Percentiles rank a stretch among this genome's conserved stretches.
Conservation (phyloP, 1,139 yeast species). For the Magnusiomyces ingens region DNA sequence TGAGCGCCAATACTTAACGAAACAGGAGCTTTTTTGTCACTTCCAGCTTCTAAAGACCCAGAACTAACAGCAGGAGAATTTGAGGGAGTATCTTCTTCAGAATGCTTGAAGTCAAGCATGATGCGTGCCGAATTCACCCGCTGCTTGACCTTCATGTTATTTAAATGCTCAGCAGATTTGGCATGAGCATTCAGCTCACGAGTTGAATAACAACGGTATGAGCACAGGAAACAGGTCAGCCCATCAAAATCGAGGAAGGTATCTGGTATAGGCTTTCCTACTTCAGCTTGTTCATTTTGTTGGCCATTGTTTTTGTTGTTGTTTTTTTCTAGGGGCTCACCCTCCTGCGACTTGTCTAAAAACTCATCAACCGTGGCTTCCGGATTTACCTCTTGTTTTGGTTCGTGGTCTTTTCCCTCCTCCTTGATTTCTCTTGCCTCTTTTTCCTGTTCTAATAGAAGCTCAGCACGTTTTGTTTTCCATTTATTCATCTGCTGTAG, state of each 20-base stretch:
- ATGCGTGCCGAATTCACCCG: background rate
- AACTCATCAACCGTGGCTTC: background rate
- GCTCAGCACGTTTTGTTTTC: constrained; percentile 5
- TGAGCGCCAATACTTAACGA: background rate
- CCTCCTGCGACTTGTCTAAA: no score
- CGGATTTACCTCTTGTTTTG: background rate
- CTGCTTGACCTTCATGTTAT: background rate
- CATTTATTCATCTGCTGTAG: constrained; percentile 7
- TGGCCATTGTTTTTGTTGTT: no score
- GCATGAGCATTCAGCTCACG: background rate
- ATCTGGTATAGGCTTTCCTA: no score
- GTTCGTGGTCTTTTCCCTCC: background rate
- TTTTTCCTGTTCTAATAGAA: constrained; percentile 3
- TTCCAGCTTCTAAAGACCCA: background rate
- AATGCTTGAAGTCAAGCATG: background rate
- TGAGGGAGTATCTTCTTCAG: background rate
- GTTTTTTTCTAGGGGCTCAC: no score
- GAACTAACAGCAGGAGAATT: background rate
- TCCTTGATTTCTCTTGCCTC: background rate
- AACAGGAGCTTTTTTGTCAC: background rate
- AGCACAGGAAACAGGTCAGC: no score
- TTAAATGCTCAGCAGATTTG: background rate
- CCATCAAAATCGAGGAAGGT: no score
- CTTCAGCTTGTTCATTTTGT: no score
- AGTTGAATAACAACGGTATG: no score